These are phyloP conservation scores for Emydomyces testavorans DNA, from an alignment of 2,329 filamentous ascomycete species.

Conservation along the genomic window DNA sequence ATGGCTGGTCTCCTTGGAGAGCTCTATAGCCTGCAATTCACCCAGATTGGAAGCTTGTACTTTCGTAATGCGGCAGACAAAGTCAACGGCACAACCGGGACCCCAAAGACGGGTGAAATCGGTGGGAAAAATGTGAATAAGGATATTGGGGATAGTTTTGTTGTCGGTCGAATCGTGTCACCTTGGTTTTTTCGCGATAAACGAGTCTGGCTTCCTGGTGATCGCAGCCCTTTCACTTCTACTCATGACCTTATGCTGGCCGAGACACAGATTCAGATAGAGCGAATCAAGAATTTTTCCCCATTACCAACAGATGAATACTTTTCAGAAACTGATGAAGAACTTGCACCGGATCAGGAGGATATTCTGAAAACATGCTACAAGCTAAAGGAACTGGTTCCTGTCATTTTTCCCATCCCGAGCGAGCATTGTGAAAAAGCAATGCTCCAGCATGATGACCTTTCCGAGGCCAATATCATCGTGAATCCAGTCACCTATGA, in stretches of 20 bases:
- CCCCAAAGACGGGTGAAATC: not conserved
- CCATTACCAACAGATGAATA: constrained; percentile 7
- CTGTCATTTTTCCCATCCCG: not conserved
- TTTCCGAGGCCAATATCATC: not conserved
- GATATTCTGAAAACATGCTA: not conserved
- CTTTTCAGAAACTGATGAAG: constrained; percentile 3
- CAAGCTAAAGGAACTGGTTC: not conserved
- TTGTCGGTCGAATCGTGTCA: constrained; percentile 3
- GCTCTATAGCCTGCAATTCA: not conserved
- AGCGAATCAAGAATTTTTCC: constrained; percentile 3
- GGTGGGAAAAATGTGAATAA: not conserved
- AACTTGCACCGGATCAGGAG: not conserved
- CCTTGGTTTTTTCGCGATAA: constrained; percentile 4
- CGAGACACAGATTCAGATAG: constrained; percentile 1
- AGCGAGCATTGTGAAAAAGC: not conserved
- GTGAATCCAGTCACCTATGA: not conserved
- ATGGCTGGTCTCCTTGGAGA: not conserved
- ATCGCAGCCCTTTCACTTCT: constrained; percentile 4
- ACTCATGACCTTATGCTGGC: not conserved
- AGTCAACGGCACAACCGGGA: not conserved
- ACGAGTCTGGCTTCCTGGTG: constrained; percentile 3
- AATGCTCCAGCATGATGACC: not conserved
- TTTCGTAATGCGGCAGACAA: not conserved
- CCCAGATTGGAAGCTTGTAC: constrained; percentile 1
- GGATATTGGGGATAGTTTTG: constrained; percentile 1